Base-by-base conservation (phyloP, 225 moss, liverwort and hornwort genomes). In the Bryum argenteum region DNA sequence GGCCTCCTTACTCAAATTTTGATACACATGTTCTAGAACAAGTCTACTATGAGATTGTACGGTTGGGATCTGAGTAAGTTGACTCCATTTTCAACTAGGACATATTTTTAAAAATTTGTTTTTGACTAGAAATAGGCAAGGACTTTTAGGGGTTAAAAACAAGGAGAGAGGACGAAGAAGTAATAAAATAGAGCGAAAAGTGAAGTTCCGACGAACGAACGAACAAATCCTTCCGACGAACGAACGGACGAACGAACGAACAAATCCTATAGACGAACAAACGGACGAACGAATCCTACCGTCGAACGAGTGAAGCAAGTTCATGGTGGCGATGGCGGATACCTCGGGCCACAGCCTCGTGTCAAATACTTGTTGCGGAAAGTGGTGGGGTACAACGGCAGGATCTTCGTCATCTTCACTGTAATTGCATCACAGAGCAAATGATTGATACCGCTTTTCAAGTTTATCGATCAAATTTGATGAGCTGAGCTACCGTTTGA, bases 301-400 rank as follows among this genome's bases (percentile, higher is more conserved):
- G 18, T 33, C 22, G 47, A 13, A 44, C 44, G 44, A 44, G 40
- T 17, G 40, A 12, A 37, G 16, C 23, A 4, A 66, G 53, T 43
- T 66, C 72, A 42, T 37, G 13, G 22, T 67, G 54, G 67, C 61
- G 38, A 72, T 78, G 78, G 78, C 60, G 38, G 70, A 64, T 33
- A 26, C 65, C 71, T 33, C 21, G 38, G 22, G 33, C 5, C 2
- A 33, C 2, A 23, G 47, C n/a, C 18, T 23, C 38, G 70, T 38
- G 22, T 19, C 21, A 22, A 50, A 17, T 43, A 65, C 10, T 23
- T 38, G 51, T 72, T 56, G 18, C 14, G 45, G 58, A 59, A 38
- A 55, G 50, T 52, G 77, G 44, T 22, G 56, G 60, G 39, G 22
- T 66, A 61, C 15, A n/a, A 48, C 17, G 41, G 41, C 8, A 42